Base-by-base conservation (phyloP, 1,139 yeast genomes). In the Kodamaea suecica region DNA sequence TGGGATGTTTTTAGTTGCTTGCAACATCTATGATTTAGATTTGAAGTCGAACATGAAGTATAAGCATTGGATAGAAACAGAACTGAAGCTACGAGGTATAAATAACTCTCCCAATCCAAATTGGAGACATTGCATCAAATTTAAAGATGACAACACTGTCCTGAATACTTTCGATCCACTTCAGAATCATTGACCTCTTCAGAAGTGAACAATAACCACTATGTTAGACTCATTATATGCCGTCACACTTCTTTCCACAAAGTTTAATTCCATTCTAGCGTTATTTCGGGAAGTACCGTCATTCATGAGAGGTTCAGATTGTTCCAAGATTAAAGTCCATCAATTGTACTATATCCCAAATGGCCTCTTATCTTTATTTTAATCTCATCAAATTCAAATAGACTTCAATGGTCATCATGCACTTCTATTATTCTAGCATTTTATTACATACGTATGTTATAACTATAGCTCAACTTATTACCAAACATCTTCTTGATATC, bases 401-500 rank as follows among this genome's bases (percentile, higher is more conserved):
- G n/a, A n/a, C n/a, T n/a, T n/a, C n/a, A n/a, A n/a, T n/a, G n/a
- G n/a, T n/a, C n/a, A n/a, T n/a, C n/a, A n/a, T 19, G 6, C 21
- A 9, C 21, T 19, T 19, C 21, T 19, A 19, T 19, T 19, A 19
- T 19, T 19, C 21, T 19, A 19, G 9, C 21, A n/a, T 11, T 11
- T 11, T 8, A 24, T n/a, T 14, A 24, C 12, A 27, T 19, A 16
- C 25, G n/a, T n/a, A n/a, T n/a, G n/a, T n/a, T n/a, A n/a, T 16
- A 17, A 29, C 9, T 21, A 2, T 14, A n/a, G 20, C 12, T 12
- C 13, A 12, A 8, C 25, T 17, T 6, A 27, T 29, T 26, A 90
- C 97, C 98, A 92, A 17, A 92, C 96, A 71, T 92, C 98, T 66
- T 92, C 98, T 66, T 90, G 98, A 61, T 87, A 90, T 61, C 84